Evolutionary conservation across 2,329 filamentous ascomycete genomes (phyloP).

Genomic region (Pseudogymnoascus sp.): DNA sequence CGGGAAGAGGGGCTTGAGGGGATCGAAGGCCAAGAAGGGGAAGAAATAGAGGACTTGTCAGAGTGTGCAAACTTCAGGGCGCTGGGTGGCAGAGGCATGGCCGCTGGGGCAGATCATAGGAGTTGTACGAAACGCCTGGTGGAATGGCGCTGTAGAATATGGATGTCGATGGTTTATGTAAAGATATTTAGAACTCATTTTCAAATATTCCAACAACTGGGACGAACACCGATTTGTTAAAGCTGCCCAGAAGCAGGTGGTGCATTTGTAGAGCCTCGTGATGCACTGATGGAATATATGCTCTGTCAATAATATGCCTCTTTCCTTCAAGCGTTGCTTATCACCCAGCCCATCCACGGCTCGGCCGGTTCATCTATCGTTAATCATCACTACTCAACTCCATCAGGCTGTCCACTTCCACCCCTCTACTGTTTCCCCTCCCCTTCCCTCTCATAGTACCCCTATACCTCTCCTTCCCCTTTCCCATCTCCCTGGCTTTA

Average conservation of each 20-base stretch:
- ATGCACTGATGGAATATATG: background rate
- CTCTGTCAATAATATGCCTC: background rate
- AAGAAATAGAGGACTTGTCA: background rate
- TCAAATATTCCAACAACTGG: background rate
- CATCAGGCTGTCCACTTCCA: constrained; percentile 41
- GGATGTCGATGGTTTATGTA: background rate
- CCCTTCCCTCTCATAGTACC: constrained; percentile 24
- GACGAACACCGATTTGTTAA: background rate
- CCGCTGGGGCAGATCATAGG: background rate
- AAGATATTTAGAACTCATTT: constrained; percentile 4
- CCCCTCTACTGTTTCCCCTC: constrained; percentile 21
- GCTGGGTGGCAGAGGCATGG: background rate
- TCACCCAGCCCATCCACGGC: background rate
- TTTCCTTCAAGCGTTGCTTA: background rate
- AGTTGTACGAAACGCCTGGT: constrained; percentile 2
- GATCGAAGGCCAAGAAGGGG: constrained; percentile 25
- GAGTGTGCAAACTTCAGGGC: background rate
- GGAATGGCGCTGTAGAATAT: constrained; percentile 8
- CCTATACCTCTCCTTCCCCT: constrained; percentile 35
- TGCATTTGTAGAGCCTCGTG: background rate
- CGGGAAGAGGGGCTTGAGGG: constrained; percentile 45
- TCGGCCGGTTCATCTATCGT: background rate
- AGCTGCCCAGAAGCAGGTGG: background rate
- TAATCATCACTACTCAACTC: constrained; percentile 44
- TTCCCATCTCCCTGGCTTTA: constrained; percentile 32